Percentiles rank a stretch among this genome's conserved stretches.
phyloP scores from a whole-genome alignment of 208 protist species.

The Trypanosoma platydactyli region DNA sequence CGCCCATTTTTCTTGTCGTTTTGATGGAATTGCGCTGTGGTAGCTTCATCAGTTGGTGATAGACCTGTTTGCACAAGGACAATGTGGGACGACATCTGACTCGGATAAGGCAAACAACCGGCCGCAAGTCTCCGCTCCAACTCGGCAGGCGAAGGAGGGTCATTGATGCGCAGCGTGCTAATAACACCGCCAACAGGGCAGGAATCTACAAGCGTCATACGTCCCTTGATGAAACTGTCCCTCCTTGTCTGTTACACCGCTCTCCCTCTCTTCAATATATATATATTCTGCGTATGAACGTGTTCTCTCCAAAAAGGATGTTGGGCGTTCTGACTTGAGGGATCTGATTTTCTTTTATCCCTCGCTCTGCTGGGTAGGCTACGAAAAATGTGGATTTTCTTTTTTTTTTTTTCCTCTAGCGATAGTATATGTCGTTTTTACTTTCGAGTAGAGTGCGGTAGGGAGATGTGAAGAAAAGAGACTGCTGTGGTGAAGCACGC shows the following conservation, averaged over 20 bases:
- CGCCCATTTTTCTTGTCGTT: not conserved
- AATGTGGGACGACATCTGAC: slow-evolving; percentile 40
- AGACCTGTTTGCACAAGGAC: slow-evolving; percentile 10
- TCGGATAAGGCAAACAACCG: slow-evolving; percentile 45
- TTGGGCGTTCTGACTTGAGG: no score
- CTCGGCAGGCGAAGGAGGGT: slow-evolving; percentile 20
- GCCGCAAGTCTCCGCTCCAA: slow-evolving; percentile 26
- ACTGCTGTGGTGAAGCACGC: not conserved
- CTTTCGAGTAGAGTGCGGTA: no score
- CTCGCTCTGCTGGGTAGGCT: no score
- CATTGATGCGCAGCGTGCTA: slow-evolving; percentile 33
- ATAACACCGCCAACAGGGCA: slow-evolving; percentile 29
- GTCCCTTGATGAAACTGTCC: not conserved
- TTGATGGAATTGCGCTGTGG: slow-evolving; percentile 18
- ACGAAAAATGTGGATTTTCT: no score
- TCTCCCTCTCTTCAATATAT: no score
- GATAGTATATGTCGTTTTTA: no score
- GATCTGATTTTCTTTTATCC: not conserved
- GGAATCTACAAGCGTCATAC: slow-evolving; percentile 14
- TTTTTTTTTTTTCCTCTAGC: no score
- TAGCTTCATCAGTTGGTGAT: not conserved
- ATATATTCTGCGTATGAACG: no score
- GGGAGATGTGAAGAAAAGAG: not conserved
- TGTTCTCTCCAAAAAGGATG: no score
- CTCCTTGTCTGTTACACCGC: no score